Evolutionary conservation across 2,329 filamentous ascomycete species (phyloP).

Genomic region (Rosellinia necatrix): DNA sequence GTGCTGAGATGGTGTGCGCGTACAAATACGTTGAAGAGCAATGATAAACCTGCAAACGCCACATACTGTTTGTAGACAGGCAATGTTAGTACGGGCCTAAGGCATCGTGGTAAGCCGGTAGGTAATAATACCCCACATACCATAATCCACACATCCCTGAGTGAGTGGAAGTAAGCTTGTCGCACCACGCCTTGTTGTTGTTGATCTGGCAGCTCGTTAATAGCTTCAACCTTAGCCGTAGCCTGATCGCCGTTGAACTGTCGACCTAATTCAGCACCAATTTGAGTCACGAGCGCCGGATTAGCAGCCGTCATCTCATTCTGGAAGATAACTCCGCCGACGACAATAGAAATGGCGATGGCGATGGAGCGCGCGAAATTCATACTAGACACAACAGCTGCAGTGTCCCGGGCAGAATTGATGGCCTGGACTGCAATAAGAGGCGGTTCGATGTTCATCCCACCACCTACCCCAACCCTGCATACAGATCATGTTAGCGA

Average conservation of each 20-base stretch:
- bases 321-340: conserved; percentile 57
- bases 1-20: conserved; percentile 13
- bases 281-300: conserved; percentile 14
- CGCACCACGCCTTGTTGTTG: conserved; percentile 28
- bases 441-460: conserved; percentile 66
- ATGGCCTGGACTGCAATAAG: conserved; percentile 67
- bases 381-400: conserved; percentile 66
- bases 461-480: conserved; percentile 60
- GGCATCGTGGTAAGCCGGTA: conserved; percentile 3
- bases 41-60: conserved; percentile 23
- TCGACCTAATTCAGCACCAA: conserved; percentile 22
- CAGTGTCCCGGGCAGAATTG: conserved; percentile 61
- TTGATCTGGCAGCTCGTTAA: conserved; percentile 16
- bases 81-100: conserved; percentile 1
- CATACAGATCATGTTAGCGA: conserved; percentile 3
- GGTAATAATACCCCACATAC: conserved; percentile 15
- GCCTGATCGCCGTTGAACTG: conserved; percentile 29
- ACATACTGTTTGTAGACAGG: conserved; percentile 21
- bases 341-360: conserved; percentile 61
- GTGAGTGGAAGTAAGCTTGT: conserved; percentile 24
- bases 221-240: conserved; percentile 26
- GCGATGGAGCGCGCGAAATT: conserved; percentile 63
- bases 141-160: conserved; percentile 32
- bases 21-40: conserved; percentile 23
- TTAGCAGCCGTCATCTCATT: conserved; percentile 35